Conservation (phyloP, 2,329 filamentous ascomycete species). For the Alternaria panax region DNA sequence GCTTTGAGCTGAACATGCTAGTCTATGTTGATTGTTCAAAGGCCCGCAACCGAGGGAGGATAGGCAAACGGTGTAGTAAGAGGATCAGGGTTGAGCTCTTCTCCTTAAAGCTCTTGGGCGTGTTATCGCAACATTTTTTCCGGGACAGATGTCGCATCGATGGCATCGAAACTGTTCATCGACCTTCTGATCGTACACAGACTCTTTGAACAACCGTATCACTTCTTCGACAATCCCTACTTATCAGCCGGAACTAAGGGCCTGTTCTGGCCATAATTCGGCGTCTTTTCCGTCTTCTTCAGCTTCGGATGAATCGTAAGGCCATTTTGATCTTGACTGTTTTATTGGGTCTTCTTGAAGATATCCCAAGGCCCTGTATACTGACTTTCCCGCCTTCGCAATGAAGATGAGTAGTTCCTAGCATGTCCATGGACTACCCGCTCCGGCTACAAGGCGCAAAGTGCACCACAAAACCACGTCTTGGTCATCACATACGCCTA, state of each 20-base stretch:
- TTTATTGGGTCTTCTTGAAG: not conserved
- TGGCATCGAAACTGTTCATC: too few species aligned
- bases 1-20: not conserved
- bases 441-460: too few species aligned
- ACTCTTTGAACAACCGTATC: not conserved
- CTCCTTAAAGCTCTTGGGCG: not conserved
- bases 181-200: too few species aligned
- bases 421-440: too few species aligned
- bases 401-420: too few species aligned
- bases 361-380: accelerated
- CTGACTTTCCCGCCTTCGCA: too few species aligned
- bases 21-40: not conserved
- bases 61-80: not conserved
- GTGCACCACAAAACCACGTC: too few species aligned
- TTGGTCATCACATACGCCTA: not conserved
- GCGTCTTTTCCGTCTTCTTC: conserved; percentile 25
- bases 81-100: not conserved
- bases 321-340: conserved; percentile 1
- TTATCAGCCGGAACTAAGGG: conserved; percentile 24
- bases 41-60: not conserved
- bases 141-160: not conserved
- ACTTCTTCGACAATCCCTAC: not conserved
- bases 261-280: conserved; percentile 25
- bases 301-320: conserved; percentile 6
- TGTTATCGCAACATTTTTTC: not conserved